phyloP scores from a whole-genome alignment of 306 rosid species.

The Fragaria nilgerrensis region DNA sequence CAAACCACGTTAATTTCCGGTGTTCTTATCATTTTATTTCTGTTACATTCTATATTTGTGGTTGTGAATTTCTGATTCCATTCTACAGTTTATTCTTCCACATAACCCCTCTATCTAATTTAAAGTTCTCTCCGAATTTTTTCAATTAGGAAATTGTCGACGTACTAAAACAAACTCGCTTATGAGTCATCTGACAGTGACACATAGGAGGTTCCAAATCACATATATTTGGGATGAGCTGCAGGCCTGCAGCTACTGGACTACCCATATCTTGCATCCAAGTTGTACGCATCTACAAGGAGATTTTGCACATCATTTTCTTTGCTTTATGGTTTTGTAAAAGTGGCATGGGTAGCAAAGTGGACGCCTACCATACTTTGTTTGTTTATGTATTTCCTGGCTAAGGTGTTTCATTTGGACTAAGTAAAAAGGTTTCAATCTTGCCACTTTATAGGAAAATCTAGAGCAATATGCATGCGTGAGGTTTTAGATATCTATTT shows the following conservation, averaged over 20 bases:
- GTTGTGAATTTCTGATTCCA: no score
- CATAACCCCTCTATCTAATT: no score
- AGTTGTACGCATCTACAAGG: not conserved
- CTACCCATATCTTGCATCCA: not conserved
- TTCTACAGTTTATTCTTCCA: no score
- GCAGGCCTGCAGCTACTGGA: not conserved
- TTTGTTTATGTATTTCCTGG: not conserved
- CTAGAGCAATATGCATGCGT: not conserved
- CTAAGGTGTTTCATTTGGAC: not conserved
- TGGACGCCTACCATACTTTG: not conserved
- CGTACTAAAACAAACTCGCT: not conserved
- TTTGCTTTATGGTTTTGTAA: not conserved
- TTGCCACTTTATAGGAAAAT: conserved; percentile 12
- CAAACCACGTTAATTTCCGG: no score
- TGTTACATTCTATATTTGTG: no score
- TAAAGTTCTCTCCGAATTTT: not conserved
- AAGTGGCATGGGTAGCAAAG: not conserved
- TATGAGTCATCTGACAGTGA: conserved; percentile 1
- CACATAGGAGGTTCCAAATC: not conserved
- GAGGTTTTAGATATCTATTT: conserved; percentile 2
- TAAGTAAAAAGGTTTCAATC: not conserved
- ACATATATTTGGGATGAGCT: not conserved
- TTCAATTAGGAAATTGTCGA: conserved; percentile 15
- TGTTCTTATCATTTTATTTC: no score
- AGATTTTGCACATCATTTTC: not conserved